A percentile compares a stretch with the other conserved stretches of the same genome.
These are phyloP conservation scores for Rhizopus sp. DNA, from an alignment of 371 early-diverging fungal species.

Conservation along the genomic window DNA sequence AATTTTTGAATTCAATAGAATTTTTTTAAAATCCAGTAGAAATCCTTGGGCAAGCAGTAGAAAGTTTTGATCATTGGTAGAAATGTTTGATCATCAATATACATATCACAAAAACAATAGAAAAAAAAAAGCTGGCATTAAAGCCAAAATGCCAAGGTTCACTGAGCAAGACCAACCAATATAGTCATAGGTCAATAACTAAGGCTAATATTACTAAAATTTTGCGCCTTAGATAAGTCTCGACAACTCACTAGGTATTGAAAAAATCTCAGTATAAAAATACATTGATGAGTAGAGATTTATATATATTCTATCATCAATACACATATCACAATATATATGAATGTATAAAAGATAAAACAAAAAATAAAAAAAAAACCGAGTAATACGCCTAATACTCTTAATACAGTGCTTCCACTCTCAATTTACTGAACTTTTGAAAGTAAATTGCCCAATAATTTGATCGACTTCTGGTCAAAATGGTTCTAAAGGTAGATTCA, in stretches of 20 bases:
- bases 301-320: slow-evolving; percentile 7
- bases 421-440: slow-evolving; percentile 6
- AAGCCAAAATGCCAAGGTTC: slow-evolving; percentile 22
- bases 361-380: slow-evolving; percentile 12
- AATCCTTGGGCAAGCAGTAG: not conserved
- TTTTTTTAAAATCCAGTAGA: not conserved
- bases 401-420: too few relatives aligned
- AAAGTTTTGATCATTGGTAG: slow-evolving; percentile 7
- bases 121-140: slow-evolving; percentile 19
- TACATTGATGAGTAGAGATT: slow-evolving; percentile 6
- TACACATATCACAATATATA: slow-evolving; percentile 9
- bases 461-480: slow-evolving; percentile 13
- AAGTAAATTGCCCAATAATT: slow-evolving; percentile 12
- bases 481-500: slow-evolving; percentile 6
- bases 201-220: slow-evolving; percentile 10
- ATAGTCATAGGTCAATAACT: slow-evolving; percentile 17
- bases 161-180: slow-evolving; percentile 17
- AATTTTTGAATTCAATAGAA: slow-evolving; percentile 1
- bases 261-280: slow-evolving; percentile 11
- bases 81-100: slow-evolving; percentile 9
- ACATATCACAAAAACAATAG: not conserved
- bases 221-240: slow-evolving; percentile 11
- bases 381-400: slow-evolving; percentile 18
- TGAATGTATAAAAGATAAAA: slow-evolving; percentile 6
- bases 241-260: too few relatives aligned